Conservation (phyloP, 345 rosid genomes). For the Cardamine resedifolia region DNA sequence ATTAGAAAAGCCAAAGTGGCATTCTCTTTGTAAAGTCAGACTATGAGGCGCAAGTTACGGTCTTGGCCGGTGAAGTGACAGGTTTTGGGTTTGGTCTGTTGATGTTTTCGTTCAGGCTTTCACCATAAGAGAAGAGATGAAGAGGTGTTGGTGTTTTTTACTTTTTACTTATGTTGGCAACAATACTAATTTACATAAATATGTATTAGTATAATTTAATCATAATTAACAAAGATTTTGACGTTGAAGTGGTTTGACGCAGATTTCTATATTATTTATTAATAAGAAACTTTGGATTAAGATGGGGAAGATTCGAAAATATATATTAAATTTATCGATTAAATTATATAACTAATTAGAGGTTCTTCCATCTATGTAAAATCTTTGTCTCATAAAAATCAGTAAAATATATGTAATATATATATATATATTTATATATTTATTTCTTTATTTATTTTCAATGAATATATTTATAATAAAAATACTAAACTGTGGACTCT, state of each 20-base stretch:
- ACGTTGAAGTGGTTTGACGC: not conserved
- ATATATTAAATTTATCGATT: not conserved
- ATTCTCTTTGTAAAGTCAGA: slow-evolving; percentile 49
- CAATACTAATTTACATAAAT: not conserved
- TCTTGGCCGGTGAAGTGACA: slow-evolving; percentile 40
- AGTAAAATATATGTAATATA: too few relatives aligned
- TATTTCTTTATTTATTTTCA: not conserved
- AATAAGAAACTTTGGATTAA: not conserved
- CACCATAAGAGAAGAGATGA: not conserved
- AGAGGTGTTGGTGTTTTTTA: not conserved
- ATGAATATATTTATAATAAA: not conserved
- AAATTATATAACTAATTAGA: not conserved
- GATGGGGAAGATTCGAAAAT: not conserved
- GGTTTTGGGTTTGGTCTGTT: slow-evolving; percentile 18
- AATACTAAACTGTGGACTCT: not conserved
- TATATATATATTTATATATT: not conserved
- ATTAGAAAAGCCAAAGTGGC: slow-evolving; percentile 48
- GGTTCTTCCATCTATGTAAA: not conserved
- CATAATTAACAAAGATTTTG: too few relatives aligned
- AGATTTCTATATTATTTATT: not conserved
- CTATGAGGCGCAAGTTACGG: slow-evolving; percentile 56
- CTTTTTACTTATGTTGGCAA: not conserved
- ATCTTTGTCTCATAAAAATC: not conserved
- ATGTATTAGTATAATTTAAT: too few relatives aligned
- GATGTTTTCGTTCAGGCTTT: not conserved